These are phyloP conservation scores for Solanum sejunctum DNA, from an alignment of 257 asterid species.

Conservation along the genomic window DNA sequence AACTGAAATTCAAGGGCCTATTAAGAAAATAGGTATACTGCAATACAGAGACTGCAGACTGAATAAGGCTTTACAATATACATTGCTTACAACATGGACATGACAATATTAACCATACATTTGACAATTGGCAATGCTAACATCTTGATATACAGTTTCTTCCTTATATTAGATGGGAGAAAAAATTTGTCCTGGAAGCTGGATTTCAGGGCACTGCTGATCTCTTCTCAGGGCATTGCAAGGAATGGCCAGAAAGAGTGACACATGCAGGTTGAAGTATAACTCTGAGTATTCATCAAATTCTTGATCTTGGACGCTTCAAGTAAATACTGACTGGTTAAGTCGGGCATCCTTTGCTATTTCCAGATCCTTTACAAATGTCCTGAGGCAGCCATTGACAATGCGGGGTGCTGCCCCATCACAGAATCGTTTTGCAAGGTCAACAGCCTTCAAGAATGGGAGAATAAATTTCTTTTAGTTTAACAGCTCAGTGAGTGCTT, in stretches of 20 bases:
- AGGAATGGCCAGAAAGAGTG: neutral
- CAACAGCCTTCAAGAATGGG: conserved; percentile 60
- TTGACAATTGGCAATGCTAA: neutral
- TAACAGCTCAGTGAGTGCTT: neutral
- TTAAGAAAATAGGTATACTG: neutral
- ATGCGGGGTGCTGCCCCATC: conserved; percentile 95
- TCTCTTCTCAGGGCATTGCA: neutral
- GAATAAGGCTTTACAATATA: neutral
- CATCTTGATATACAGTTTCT: neutral
- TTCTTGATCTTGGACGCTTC: neutral
- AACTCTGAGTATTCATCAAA: neutral
- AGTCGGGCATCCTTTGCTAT: conserved; percentile 2
- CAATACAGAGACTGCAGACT: neutral
- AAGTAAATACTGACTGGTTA: conserved; percentile 15
- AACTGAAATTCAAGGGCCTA: neutral
- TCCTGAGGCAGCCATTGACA: conserved; percentile 80
- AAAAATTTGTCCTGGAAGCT: neutral
- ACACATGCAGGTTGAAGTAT: neutral
- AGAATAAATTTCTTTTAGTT: neutral
- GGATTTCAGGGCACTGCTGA: neutral
- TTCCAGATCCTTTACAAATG: conserved; percentile 37
- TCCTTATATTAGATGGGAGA: neutral
- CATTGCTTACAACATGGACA: neutral
- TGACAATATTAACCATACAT: neutral
- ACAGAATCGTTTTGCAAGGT: conserved; percentile 93